A percentile compares a stretch with the other conserved stretches of the same genome.
Conservation (phyloP, 202 grass and related monocot species). For the Alloteropsis angusta region DNA sequence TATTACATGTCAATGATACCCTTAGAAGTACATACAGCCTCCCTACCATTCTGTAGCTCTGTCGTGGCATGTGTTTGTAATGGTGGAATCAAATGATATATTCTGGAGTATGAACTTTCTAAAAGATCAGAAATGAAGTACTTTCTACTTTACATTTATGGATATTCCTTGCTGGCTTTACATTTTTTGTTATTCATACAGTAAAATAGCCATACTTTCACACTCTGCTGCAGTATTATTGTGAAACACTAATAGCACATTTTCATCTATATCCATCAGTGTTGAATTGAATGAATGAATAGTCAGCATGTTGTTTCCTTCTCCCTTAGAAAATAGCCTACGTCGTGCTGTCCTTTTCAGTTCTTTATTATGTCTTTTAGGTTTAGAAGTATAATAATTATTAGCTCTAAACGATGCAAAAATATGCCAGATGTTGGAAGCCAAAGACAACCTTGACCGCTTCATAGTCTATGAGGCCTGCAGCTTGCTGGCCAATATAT, state of each 20-base stretch:
- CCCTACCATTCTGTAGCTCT: not conserved
- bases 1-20: not conserved
- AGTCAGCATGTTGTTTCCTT: not conserved
- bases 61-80: not conserved
- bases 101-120: not conserved
- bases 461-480: conserved; percentile 21
- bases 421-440: conserved; percentile 43
- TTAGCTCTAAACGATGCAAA: conserved; percentile 19
- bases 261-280: not conserved
- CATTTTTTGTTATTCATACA: not conserved
- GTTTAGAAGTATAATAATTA: not conserved
- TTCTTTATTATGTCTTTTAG: not conserved
- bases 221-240: not conserved
- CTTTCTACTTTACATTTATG: not conserved
- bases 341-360: conserved; percentile 20
- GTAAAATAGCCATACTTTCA: not conserved
- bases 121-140: not conserved
- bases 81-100: not conserved
- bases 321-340: not conserved
- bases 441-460: conserved; percentile 26
- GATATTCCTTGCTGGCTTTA: not conserved
- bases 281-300: not conserved
- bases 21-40: not conserved
- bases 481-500: conserved; percentile 19
- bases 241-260: not conserved